Conservation (phyloP, 352 stramenopile genomes). For the Aphanomyces astaci region DNA sequence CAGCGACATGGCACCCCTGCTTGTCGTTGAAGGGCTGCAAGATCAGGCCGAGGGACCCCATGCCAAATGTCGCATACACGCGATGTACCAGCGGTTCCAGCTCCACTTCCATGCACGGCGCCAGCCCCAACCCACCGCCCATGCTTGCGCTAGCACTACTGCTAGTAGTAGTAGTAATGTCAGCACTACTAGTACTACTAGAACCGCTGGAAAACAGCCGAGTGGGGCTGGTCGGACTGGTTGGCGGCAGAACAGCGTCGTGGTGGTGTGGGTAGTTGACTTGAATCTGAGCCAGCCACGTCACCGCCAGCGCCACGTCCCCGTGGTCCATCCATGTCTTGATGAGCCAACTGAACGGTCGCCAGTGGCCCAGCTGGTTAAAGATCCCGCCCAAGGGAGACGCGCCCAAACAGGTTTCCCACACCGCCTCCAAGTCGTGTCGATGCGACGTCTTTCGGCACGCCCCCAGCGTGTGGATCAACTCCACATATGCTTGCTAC, state of each 20-base stretch:
- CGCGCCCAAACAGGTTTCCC: conserved; percentile 37
- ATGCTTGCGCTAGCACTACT: neutral
- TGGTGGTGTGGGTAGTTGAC: conserved; percentile 28
- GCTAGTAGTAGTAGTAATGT: neutral
- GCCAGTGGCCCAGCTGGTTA: conserved; percentile 31
- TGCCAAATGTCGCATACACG: conserved; percentile 40
- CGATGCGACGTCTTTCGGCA: conserved; percentile 28
- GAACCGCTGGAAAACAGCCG: neutral
- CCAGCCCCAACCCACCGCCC: neutral
- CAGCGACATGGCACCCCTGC: neutral
- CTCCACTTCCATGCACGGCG: conserved; percentile 20
- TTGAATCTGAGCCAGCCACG: conserved; percentile 37
- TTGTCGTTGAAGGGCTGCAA: conserved; percentile 26
- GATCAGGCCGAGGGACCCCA: conserved; percentile 37
- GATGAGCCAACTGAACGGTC: conserved; percentile 36
- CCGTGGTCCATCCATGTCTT: conserved; percentile 36
- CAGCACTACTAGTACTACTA: neutral
- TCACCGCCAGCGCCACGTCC: conserved; percentile 40
- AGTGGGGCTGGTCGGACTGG: neutral
- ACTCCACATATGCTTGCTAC: conserved; percentile 28
- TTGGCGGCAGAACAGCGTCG: neutral
- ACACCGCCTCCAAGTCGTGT: conserved; percentile 41
- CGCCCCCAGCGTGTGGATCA: conserved; percentile 33
- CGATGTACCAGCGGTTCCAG: conserved; percentile 36
- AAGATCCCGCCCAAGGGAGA: conserved; percentile 31